phyloP scores from a whole-genome alignment of 495 filamentous ascomycete species.

The Lasiosphaeria miniovina region DNA sequence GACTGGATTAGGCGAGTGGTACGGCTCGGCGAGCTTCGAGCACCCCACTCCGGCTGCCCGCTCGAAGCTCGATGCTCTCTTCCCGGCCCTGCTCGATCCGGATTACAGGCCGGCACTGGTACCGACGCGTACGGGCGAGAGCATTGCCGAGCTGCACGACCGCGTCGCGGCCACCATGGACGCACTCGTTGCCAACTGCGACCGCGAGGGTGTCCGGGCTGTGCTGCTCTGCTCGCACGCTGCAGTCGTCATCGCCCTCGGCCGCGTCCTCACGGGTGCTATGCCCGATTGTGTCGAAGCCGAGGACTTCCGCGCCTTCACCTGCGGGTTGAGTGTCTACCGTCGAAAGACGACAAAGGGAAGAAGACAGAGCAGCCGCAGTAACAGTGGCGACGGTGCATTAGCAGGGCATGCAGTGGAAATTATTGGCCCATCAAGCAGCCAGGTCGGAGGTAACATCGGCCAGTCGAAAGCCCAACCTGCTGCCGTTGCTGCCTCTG shows the following conservation, averaged over 20 bases:
- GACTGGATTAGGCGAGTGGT: slow-evolving; percentile 88
- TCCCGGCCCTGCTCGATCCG: slow-evolving; percentile 55
- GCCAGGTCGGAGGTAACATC: slow-evolving; percentile 4
- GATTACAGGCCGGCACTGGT: slow-evolving; percentile 57
- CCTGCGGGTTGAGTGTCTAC: slow-evolving; percentile 69
- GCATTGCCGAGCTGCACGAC: slow-evolving; percentile 72
- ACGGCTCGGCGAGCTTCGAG: slow-evolving; percentile 72
- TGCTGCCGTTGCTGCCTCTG: not conserved
- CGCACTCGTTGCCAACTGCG: slow-evolving; percentile 67
- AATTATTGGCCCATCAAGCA: too few relatives aligned
- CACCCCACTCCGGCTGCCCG: slow-evolving; percentile 74
- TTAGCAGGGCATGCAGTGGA: too few relatives aligned
- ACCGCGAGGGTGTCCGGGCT: slow-evolving; percentile 59
- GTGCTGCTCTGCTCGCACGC: slow-evolving; percentile 89
- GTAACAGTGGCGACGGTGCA: too few relatives aligned
- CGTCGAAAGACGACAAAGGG: slow-evolving; percentile 21
- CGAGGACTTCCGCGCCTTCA: slow-evolving; percentile 86
- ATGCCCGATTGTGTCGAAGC: slow-evolving; percentile 65
- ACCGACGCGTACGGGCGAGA: slow-evolving; percentile 71
- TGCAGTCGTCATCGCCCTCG: slow-evolving; percentile 80
- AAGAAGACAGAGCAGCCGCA: too few relatives aligned
- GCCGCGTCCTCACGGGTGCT: slow-evolving; percentile 69
- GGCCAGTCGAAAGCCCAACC: slow-evolving; percentile 4
- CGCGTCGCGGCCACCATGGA: slow-evolving; percentile 69
- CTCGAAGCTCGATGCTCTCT: slow-evolving; percentile 57